Base-by-base conservation (phyloP, 176 grass and related monocot genomes). In the Lolium rigidum region DNA sequence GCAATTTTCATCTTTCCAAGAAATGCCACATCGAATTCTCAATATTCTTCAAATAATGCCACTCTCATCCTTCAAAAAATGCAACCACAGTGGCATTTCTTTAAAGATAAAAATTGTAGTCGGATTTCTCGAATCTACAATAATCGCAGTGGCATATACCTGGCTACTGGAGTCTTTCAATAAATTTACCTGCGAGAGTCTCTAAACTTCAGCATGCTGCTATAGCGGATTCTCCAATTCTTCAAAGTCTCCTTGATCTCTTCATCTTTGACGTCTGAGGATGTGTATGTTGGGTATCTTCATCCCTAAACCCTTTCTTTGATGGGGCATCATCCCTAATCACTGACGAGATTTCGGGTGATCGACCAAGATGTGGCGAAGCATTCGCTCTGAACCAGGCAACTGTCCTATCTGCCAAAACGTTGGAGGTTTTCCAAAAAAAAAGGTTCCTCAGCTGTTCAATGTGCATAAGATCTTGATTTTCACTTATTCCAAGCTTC, bases 201-300 rank as follows among this genome's bases (percentile, higher is more conserved):
- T 98, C 95, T 90, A 94, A 48, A 98, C 93, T 90, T 91, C 92
- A 71, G 91, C 86, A 52, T 95, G 96, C 43, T 98, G 93, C 76
- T 92, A 91, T 74, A 95, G 91, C 62, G 95, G 86, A 21, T 95
- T 93, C 73, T 98, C 95, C 41, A 43, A 43, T 7, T 43, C 41
- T 43, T 43, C 41, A 43, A 9, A 7, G 80, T 90, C 64, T 92
- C 86, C 47, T 94, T 63, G 26, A 82, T 68, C 57, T 86, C 83
- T 67, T 73, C 83, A 85, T 93, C 88, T 84, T 62, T 86, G 37
- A 59, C 76, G 73, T 71, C 91, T 44, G 92, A 91, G 49, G 83
- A 83, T 48, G 70, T 62, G 12, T 25, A 79, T 91, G 77, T 68
- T 88, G 83, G 55, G 6, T 68, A 50, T 84, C 73, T 47, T 90